A percentile compares a stretch with the other conserved stretches of the same genome.
Evolutionary conservation across 202 grass and related monocot genomes (phyloP).

Genomic region (Schoenoplectus triqueter): DNA sequence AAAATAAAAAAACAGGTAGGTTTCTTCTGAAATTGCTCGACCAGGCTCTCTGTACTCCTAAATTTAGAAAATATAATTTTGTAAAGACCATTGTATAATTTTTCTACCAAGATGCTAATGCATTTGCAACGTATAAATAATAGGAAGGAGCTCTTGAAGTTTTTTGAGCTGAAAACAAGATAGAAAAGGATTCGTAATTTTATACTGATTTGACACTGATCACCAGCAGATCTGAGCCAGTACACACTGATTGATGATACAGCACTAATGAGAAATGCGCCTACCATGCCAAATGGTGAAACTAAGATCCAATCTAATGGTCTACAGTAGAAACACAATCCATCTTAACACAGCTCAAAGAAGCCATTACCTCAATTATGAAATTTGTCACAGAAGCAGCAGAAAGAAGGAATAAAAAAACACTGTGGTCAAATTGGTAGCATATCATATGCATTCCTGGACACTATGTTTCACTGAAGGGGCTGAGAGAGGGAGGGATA

Average conservation of each 20-base stretch:
- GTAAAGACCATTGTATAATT: neutral
- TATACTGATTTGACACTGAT: neutral
- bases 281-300: neutral
- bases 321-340: too few species aligned
- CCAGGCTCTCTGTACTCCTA: constrained; percentile 77
- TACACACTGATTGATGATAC: neutral
- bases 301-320: neutral
- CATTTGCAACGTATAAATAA: constrained; percentile 18
- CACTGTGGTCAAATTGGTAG: constrained; percentile 7
- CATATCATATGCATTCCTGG: constrained; percentile 14
- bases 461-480: neutral
- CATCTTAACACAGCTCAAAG: neutral
- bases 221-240: neutral
- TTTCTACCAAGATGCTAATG: constrained; percentile 13
- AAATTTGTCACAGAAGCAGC: neutral
- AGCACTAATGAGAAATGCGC: neutral
- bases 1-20: constrained; percentile 92
- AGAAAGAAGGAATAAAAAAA: constrained; percentile 17
- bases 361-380: neutral
- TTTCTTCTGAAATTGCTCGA: constrained; percentile 77
- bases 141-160: neutral
- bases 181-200: neutral
- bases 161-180: constrained; percentile 20
- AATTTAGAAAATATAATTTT: constrained; percentile 41
- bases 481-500: neutral